phyloP scores from a whole-genome alignment of 2,329 filamentous ascomycete species.

The Penicillium sp. region DNA sequence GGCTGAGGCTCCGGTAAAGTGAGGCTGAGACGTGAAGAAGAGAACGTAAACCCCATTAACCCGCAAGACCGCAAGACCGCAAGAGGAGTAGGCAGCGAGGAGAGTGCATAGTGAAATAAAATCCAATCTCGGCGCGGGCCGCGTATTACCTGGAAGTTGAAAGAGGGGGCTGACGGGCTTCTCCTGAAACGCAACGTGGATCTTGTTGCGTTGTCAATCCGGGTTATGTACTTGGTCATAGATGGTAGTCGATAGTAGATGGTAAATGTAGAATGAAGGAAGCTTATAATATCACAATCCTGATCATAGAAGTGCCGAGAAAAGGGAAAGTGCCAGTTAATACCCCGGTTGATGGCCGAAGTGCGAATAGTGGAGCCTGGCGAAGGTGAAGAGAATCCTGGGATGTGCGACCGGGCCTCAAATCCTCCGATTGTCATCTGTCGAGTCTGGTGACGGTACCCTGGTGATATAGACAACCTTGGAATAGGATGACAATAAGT shows the following conservation, averaged over 20 bases:
- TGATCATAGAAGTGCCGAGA: not conserved
- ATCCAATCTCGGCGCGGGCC: conserved; percentile 12
- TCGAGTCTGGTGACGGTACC: not conserved
- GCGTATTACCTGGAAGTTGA: conserved; percentile 4
- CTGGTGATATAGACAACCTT: not conserved
- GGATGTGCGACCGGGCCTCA: not conserved
- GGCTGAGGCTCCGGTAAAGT: conserved; percentile 19
- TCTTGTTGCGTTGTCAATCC: conserved; percentile 12
- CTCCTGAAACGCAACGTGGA: conserved; percentile 10
- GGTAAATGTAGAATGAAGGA: not conserved
- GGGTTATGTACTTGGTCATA: not conserved
- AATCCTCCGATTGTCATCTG: conserved; percentile 6
- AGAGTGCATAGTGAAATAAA: too few relatives aligned
- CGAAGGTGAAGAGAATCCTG: not conserved
- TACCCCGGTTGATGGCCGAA: not conserved
- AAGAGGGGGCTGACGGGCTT: not conserved
- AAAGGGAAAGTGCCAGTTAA: not conserved
- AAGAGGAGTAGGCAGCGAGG: too few relatives aligned
- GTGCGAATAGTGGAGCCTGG: not conserved
- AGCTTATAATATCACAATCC: not conserved
- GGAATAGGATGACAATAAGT: not conserved
- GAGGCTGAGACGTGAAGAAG: conserved; percentile 13
- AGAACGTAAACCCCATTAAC: not conserved
- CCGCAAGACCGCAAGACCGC: too few relatives aligned
- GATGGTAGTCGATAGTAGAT: not conserved